phyloP scores from a whole-genome alignment of 495 filamentous ascomycete species.

The Aspergillus ostianus region DNA sequence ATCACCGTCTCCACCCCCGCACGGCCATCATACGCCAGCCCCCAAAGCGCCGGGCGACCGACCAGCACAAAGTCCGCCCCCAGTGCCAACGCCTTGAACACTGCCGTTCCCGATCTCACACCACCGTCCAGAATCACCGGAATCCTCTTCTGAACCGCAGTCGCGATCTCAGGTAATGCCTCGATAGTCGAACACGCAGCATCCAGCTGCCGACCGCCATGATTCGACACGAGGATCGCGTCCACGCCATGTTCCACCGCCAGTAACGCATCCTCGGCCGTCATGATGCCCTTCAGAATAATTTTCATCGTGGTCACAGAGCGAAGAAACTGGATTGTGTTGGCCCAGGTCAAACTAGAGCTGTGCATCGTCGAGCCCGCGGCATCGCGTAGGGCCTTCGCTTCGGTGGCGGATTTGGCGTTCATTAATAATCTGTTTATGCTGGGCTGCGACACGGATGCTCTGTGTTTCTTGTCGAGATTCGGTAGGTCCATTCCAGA shows the following conservation, averaged over 20 bases:
- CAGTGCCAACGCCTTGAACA: constrained; percentile 89
- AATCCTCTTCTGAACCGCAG: too few relatives aligned
- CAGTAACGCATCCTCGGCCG: constrained; percentile 48
- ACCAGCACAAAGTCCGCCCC: constrained; percentile 82
- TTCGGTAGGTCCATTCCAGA: constrained; percentile 45
- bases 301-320: constrained; percentile 38
- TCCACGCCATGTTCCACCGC: constrained; percentile 50
- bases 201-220: too few relatives aligned
- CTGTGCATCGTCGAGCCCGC: constrained; percentile 49
- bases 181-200: too few relatives aligned
- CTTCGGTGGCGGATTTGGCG: constrained; percentile 27
- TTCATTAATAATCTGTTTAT: constrained; percentile 41
- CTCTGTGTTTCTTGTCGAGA: constrained; percentile 52
- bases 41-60: constrained; percentile 79
- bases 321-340: not conserved
- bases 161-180: too few relatives aligned
- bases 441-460: constrained; percentile 51
- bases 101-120: too few relatives aligned
- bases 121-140: too few relatives aligned
- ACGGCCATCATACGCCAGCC: constrained; percentile 42
- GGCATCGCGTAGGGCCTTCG: constrained; percentile 43
- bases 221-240: constrained; percentile 52
- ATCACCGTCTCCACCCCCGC: constrained; percentile 39
- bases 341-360: constrained; percentile 20
- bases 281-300: constrained; percentile 53